Evolutionary conservation across 169 alveolate genomes (phyloP), one percentile per base, ranked within the genome.

Genomic region (Theileria parva): DNA sequence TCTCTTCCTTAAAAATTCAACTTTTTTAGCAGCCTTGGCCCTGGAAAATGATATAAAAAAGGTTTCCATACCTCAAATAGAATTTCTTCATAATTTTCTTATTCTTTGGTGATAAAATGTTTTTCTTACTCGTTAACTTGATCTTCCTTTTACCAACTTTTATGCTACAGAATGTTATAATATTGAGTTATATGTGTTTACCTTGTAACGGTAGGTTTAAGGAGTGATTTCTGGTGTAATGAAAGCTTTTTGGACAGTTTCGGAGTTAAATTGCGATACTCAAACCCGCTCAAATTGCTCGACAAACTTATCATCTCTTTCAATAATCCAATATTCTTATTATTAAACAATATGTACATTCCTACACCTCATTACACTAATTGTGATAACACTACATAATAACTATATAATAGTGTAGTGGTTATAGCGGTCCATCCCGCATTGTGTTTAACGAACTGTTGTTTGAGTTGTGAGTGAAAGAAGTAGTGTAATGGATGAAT

Each of bases 11-110:
- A 84, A 34, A 76, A 84, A 77, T 39, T 77, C 72, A 23, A 84
- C 77, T 48, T 84, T 84, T 53, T 84, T 84, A 39, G 69, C 50
- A 4, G 86, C 86, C 78, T 84, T 84, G 11, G 66, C 71, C 86
- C 87, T 84, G 74, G 5, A n/a, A 32, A 39, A 48, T 23, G 53
- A 60, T 9, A 51, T 44, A 12, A 13, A 32, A 5, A 37, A 11
- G 72, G 7, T 21, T 9, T 32, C 51, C 25, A 17, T n/a, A 74
- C 88, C 68, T 80, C 12, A 77, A 77, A 51, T 84, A 84, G 44
- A 75, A 77, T 6, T 75, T 64, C 71, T 84, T 84, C 84, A 84
- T 70, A 13, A 59, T 70, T 63, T 64, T 68, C 51, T 84, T 84
- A 51, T 78, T 76, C 12, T 55, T 68, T n/a, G 90, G 90, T 12